Evolutionary conservation across 1,284 basidiomycete species (phyloP).

Genomic region (Xerocomus amazonicus): DNA sequence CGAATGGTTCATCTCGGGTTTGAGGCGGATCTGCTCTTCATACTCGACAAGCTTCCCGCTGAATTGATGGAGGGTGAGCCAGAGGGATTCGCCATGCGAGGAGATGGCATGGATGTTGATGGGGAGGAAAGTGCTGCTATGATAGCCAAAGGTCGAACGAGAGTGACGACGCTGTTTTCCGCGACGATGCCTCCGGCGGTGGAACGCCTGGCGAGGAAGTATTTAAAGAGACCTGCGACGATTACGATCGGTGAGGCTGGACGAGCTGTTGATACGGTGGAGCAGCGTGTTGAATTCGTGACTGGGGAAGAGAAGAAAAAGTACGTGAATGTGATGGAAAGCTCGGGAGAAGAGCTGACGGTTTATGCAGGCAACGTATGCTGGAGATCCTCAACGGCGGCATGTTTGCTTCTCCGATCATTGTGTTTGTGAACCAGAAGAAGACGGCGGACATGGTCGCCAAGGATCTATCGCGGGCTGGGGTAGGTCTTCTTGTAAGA

Average conservation of each 20-base stretch:
- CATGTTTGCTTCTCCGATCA: constrained; percentile 85
- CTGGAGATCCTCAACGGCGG: constrained; percentile 89
- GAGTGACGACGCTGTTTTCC: constrained; percentile 92
- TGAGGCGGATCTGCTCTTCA: constrained; percentile 91
- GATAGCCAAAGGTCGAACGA: constrained; percentile 69
- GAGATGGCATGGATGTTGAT: constrained; percentile 55
- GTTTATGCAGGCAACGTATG: constrained; percentile 60
- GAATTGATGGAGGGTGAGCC: constrained; percentile 83
- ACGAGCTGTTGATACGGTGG: constrained; percentile 96
- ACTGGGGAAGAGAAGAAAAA: constrained; percentile 93
- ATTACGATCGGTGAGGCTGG: constrained; percentile 98
- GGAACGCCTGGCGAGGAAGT: constrained; percentile 91
- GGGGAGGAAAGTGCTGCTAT: constrained; percentile 39
- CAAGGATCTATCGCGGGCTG: constrained; percentile 84
- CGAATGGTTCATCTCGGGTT: constrained; percentile 98
- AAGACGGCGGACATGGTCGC: constrained; percentile 97
- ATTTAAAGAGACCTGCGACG: constrained; percentile 87
- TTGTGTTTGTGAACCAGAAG: constrained; percentile 99
- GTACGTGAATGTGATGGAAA: constrained; percentile 35
- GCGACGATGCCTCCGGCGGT: constrained; percentile 98
- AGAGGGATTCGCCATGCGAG: constrained; percentile 39
- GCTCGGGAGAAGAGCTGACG: constrained; percentile 8
- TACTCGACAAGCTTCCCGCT: constrained; percentile 87
- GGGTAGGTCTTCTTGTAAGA: constrained; percentile 45
- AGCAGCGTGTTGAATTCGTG: constrained; percentile 94